Evolutionary conservation across 1,284 basidiomycete species (phyloP), one percentile per base, ranked within the genome.

Genomic region (Polyporus tsugae): DNA sequence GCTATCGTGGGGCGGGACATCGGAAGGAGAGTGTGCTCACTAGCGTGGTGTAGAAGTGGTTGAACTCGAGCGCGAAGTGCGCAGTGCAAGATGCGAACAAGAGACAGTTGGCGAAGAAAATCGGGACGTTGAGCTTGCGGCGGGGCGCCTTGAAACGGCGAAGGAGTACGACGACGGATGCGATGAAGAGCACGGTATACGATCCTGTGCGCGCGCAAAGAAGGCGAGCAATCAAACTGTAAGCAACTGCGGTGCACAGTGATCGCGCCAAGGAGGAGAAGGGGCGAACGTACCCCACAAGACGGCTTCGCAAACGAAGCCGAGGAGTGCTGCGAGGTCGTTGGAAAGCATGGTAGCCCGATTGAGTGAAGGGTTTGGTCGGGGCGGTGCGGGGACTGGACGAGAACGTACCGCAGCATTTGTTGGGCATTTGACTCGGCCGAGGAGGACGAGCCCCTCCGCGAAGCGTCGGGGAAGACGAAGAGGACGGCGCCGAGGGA

Each of bases 51-150:
- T 78, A 77, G 55, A 76, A 81, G 64, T 82, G 80, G 60, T 78
- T 77, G 70, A 82, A 82, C 65, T 83, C 78, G 60, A 82, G 74
- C 0, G 74, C 77, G 69, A 78, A 83, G 66, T 83, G 81, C 6
- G 72, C 63, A 0, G 82, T 81, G 39, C 80, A 82, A 15, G 75
- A 76, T 4, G 75, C 46, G 63, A 83, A 82, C 42, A 82, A 76
- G 1, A 63, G 17, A 33, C 46, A 55, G 39, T 67, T 67, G 2
- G 62, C 66, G 62, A 64, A n/a, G 41, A 67, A 64, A 11, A 67
- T 64, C 29, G 66, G 62, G 33, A 55, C 29, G 33, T 67, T 67
- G 38, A 67, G 57, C 11, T 59, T 36, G 46, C 62, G 49, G 25
- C 49, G 66, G 19, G 62, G 49, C 15, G 65, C 55, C 38, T 41